These are phyloP conservation scores for Brassica cretica DNA, from an alignment of 345 rosid genomes.

Conservation along the genomic window DNA sequence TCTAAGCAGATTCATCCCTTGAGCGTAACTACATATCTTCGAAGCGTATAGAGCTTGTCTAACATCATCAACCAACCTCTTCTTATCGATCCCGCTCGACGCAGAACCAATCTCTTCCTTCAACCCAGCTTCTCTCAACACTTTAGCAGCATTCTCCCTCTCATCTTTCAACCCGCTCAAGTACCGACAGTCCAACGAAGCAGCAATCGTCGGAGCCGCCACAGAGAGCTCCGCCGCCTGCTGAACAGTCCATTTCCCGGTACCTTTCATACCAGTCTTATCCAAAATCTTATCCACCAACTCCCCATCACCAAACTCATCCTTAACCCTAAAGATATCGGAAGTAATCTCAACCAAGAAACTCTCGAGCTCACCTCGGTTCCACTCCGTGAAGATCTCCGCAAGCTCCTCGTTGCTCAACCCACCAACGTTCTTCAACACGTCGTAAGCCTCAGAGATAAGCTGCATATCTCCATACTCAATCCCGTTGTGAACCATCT, in stretches of 20 bases:
- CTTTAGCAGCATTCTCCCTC: slow-evolving; percentile 62
- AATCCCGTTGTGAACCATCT: slow-evolving; percentile 98
- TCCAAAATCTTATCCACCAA: slow-evolving; percentile 94
- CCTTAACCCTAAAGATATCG: slow-evolving; percentile 82
- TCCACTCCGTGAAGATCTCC: slow-evolving; percentile 75
- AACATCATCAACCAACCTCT: slow-evolving; percentile 89
- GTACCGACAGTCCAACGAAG: slow-evolving; percentile 86
- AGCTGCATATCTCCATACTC: slow-evolving; percentile 99
- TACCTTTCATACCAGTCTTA: slow-evolving; percentile 98
- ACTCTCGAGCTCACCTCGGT: slow-evolving; percentile 85
- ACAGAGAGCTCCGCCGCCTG: slow-evolving; percentile 98
- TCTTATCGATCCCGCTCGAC: slow-evolving; percentile 61
- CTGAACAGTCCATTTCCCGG: slow-evolving; percentile 98
- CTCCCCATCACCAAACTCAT: slow-evolving; percentile 61
- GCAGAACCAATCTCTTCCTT: slow-evolving; percentile 61
- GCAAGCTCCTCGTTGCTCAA: slow-evolving; percentile 67
- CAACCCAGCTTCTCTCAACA: slow-evolving; percentile 78
- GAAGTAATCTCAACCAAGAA: slow-evolving; percentile 88
- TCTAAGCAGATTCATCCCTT: slow-evolving; percentile 93
- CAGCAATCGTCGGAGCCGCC: slow-evolving; percentile 96
- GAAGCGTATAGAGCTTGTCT: slow-evolving; percentile 92
- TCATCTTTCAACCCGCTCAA: slow-evolving; percentile 94
- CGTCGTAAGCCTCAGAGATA: slow-evolving; percentile 93
- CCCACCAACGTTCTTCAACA: slow-evolving; percentile 86
- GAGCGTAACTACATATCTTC: slow-evolving; percentile 92